These are phyloP conservation scores for Umbelopsis sp. DNA, from an alignment of 371 early-diverging fungal species.

Conservation along the genomic window DNA sequence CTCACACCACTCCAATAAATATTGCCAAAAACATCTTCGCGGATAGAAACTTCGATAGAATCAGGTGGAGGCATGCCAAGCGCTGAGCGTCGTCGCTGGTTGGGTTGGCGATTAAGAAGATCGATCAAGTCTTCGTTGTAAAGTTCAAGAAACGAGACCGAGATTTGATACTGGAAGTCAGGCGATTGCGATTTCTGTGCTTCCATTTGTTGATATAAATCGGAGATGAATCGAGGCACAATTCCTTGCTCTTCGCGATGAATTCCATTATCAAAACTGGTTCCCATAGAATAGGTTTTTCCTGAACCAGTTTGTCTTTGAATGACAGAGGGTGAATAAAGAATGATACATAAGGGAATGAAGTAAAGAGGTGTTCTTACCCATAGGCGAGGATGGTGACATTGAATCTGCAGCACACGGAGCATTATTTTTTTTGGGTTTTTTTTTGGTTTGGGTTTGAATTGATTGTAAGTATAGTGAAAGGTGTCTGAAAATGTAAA, in stretches of 20 bases:
- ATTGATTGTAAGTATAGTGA: too few species aligned
- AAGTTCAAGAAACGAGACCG: slow-evolving; percentile 90
- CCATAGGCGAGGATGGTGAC: slow-evolving; percentile 95
- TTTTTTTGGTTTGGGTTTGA: too few species aligned
- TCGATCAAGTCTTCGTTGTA: slow-evolving; percentile 98
- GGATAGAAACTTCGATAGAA: slow-evolving; percentile 58
- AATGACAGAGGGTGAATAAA: background rate
- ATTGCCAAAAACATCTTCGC: slow-evolving; percentile 93
- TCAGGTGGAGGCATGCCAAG: slow-evolving; percentile 18
- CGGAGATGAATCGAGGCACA: slow-evolving; percentile 83
- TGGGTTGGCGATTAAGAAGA: slow-evolving; percentile 63
- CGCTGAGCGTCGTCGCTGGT: slow-evolving; percentile 32
- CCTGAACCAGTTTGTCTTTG: slow-evolving; percentile 60
- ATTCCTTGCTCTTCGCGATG: slow-evolving; percentile 67
- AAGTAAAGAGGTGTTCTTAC: slow-evolving; percentile 44
- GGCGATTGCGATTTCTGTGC: slow-evolving; percentile 45
- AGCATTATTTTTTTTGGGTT: background rate
- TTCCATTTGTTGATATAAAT: slow-evolving; percentile 57
- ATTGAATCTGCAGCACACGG: slow-evolving; percentile 64
- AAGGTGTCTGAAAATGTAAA: background rate
- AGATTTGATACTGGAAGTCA: slow-evolving; percentile 64
- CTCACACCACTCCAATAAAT: slow-evolving; percentile 90
- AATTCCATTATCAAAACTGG: slow-evolving; percentile 42
- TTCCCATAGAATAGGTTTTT: slow-evolving; percentile 60
- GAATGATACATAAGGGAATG: slow-evolving; percentile 64